Percentiles rank a stretch among this genome's conserved stretches.
Evolutionary conservation across 1,139 yeast species (phyloP).

Genomic region (Meyerozyma sp.): DNA sequence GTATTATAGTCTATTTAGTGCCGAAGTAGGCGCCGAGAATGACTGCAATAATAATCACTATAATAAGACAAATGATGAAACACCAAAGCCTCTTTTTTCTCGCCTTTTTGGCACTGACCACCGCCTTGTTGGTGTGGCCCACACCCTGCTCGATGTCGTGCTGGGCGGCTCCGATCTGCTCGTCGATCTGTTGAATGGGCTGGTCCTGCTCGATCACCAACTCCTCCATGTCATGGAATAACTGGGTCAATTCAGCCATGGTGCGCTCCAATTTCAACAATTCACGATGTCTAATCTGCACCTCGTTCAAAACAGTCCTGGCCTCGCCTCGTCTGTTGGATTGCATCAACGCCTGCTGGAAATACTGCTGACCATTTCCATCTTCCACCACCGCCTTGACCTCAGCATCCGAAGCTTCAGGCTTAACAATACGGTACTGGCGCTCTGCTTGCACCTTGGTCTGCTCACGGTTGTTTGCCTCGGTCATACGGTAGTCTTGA

Average conservation of each 20-base stretch:
- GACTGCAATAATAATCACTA: slow-evolving; percentile 62
- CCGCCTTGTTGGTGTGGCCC: slow-evolving; percentile 90
- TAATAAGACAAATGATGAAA: slow-evolving; percentile 55
- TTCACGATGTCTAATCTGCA: slow-evolving; percentile 94
- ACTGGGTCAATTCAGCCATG: slow-evolving; percentile 91
- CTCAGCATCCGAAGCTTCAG: slow-evolving; percentile 86
- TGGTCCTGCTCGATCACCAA: slow-evolving; percentile 95
- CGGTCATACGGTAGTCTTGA: slow-evolving; percentile 81
- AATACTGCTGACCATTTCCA: slow-evolving; percentile 82
- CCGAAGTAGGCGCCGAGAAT: slow-evolving; percentile 52
- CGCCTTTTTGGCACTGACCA: slow-evolving; percentile 80
- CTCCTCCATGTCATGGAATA: slow-evolving; percentile 95
- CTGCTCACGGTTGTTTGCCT: slow-evolving; percentile 80
- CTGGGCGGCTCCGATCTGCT: slow-evolving; percentile 79
- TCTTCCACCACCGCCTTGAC: slow-evolving; percentile 80
- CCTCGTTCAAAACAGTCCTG: slow-evolving; percentile 90
- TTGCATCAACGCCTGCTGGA: slow-evolving; percentile 88
- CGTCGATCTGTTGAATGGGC: slow-evolving; percentile 76
- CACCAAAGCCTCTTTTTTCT: slow-evolving; percentile 93
- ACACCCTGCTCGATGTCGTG: slow-evolving; percentile 91
- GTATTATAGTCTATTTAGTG: slow-evolving; percentile 11
- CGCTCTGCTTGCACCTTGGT: slow-evolving; percentile 87
- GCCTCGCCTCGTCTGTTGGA: slow-evolving; percentile 97
- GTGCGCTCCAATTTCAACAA: slow-evolving; percentile 91
- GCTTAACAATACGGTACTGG: slow-evolving; percentile 89